These are phyloP conservation scores for Umbilicus rupestris DNA, from an alignment of 164 flowering plant species.

Conservation along the genomic window DNA sequence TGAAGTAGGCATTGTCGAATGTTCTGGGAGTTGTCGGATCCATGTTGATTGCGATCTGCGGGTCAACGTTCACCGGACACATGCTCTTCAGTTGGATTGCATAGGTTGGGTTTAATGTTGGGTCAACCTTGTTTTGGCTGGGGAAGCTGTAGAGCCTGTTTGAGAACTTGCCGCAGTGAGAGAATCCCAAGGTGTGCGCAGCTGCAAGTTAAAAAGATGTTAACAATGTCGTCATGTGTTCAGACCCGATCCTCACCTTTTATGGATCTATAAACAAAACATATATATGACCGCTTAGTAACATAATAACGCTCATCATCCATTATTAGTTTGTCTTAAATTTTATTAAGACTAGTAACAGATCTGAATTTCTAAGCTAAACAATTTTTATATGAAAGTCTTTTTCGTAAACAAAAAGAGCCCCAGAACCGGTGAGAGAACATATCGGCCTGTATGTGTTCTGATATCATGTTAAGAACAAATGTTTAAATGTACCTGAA, in stretches of 20 bases:
- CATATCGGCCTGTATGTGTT: too few species aligned
- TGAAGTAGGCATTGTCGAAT: constrained; percentile 66
- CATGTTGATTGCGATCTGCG: constrained; percentile 63
- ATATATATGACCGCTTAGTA: too few species aligned
- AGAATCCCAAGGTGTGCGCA: constrained; percentile 70
- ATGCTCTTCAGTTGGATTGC: constrained; percentile 33
- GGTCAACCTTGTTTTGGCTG: constrained; percentile 30
- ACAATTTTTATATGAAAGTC: too few species aligned
- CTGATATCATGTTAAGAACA: background rate
- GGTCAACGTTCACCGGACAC: constrained; percentile 79
- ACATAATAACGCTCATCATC: too few species aligned
- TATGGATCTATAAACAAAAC: too few species aligned
- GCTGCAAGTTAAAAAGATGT: constrained; percentile 22
- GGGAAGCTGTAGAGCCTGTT: constrained; percentile 50
- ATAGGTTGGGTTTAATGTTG: constrained; percentile 37
- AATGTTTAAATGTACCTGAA: constrained; percentile 27
- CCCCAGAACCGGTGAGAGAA: too few species aligned
- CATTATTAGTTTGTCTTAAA: too few species aligned
- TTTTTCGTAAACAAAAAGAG: too few species aligned
- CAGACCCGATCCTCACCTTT: too few species aligned
- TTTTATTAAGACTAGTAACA: too few species aligned
- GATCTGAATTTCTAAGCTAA: too few species aligned
- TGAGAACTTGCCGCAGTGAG: constrained; percentile 49
- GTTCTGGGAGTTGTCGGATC: constrained; percentile 60
- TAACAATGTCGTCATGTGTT: too few species aligned